Evolutionary conservation across 306 rosid species (phyloP).

Genomic region (Cucumis melo): DNA sequence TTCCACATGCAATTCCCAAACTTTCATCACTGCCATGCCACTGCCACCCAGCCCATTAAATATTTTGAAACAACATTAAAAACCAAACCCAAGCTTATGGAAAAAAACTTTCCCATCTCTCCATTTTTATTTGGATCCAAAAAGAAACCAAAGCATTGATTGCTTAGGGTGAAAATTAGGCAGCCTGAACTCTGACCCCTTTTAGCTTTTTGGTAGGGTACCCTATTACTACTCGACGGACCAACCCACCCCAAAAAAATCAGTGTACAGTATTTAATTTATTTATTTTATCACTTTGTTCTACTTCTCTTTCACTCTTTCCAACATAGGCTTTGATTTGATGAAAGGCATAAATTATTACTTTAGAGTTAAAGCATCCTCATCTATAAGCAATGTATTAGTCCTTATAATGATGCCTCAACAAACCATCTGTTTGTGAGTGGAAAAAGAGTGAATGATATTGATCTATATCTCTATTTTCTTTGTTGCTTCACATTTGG

Average conservation of each 20-base stretch:
- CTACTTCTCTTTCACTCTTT: background rate
- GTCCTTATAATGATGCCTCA: background rate
- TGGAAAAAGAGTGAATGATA: background rate
- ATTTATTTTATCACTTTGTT: background rate
- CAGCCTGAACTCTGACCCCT: background rate
- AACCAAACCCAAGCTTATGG: background rate
- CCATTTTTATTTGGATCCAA: background rate
- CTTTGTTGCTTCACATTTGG: conserved; percentile 2
- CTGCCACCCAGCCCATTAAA: background rate
- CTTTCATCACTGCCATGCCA: background rate
- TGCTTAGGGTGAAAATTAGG: background rate
- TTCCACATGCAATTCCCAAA: conserved; percentile 1
- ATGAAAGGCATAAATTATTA: background rate
- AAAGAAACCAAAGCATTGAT: background rate
- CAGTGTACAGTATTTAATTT: background rate
- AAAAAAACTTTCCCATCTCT: background rate
- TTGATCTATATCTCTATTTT: background rate
- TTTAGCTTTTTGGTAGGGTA: background rate
- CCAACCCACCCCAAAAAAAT: background rate
- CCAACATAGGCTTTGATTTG: background rate
- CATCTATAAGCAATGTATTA: background rate
- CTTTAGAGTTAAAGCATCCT: background rate
- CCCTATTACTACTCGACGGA: background rate
- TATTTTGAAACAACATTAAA: background rate
- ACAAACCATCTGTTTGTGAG: background rate